Evolutionary conservation across 140 eudicot genomes (phyloP), one percentile per base, ranked within the genome.

Genomic region (Flaveria floridana): DNA sequence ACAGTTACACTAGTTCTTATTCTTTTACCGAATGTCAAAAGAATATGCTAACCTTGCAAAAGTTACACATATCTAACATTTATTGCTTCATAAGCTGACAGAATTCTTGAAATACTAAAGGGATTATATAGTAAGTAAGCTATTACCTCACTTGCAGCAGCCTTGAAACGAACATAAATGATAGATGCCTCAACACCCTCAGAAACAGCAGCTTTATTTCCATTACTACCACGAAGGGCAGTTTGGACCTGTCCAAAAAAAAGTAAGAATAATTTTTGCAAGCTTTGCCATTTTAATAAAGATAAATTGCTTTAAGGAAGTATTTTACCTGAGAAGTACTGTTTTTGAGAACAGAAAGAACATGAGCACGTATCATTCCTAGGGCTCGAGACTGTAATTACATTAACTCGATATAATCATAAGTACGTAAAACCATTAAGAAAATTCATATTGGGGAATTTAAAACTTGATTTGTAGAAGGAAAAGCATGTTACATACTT

Each of bases 91-190:
- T 37, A 67, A 14, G 55, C 74, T 61, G 18, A 69, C 20, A 77
- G 25, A 72, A 57, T 51, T 48, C 39, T 78, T 39, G 42, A 51
- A 37, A 48, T 21, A 37, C 48, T 77, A 57, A 57, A 68, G 26
- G 41, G 48, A 34, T 70, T 18, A 23, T 71, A 64, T 7, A 34
- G 57, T 51, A 70, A 34, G 57, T 51, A 70, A 68, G 56, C 4
- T 61, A 70, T 76, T 78, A 88, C 99, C 99, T 94, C 99, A 84
- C 91, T 94, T 67, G 99, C 99, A 68, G 99, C 99, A 37, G 97
- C 97, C 83, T 94, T 91, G 79, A 94, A 94, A 56, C 99, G 94
- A 52, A 94, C 99, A 83, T 94, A 94, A 65, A 94, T 88, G 26
- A 88, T 78, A 73, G 99, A 94, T 56, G 99, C 94, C 81, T 94